Evolutionary conservation across 352 stramenopile genomes (phyloP).

Genomic region (Phytopythium vexans): DNA sequence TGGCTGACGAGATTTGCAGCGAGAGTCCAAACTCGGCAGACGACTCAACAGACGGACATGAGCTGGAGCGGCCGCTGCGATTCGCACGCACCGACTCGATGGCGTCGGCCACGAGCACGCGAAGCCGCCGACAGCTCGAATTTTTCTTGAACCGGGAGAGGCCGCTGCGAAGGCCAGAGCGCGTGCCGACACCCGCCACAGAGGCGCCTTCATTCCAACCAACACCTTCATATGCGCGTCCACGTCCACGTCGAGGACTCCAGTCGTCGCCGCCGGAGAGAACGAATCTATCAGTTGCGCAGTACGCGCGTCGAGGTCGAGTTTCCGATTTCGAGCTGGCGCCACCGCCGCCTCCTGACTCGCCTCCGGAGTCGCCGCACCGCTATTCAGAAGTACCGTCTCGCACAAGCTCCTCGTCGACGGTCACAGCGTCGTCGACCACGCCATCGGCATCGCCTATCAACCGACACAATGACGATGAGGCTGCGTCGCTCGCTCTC

Average conservation of each 20-base stretch:
- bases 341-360: too few relatives aligned
- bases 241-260: too few relatives aligned
- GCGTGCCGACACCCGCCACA: too few relatives aligned
- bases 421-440: slow-evolving; percentile 15
- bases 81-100: slow-evolving; percentile 7
- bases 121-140: slow-evolving; percentile 6
- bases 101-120: slow-evolving; percentile 1
- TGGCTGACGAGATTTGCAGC: slow-evolving; percentile 44
- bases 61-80: slow-evolving; percentile 2
- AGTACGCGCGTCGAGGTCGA: too few relatives aligned
- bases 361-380: too few relatives aligned
- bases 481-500: slow-evolving; percentile 65
- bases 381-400: too few relatives aligned
- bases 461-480: slow-evolving; percentile 24
- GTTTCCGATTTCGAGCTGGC: too few relatives aligned
- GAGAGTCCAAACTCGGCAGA: slow-evolving; percentile 48
- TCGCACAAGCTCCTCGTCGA: slow-evolving; percentile 5
- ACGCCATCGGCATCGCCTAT: slow-evolving; percentile 15
- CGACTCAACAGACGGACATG: slow-evolving; percentile 2
- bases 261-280: too few relatives aligned
- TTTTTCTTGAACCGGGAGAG: background rate
- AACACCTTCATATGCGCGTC: too few relatives aligned
- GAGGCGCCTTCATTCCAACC: too few relatives aligned
- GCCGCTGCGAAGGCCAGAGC: too few relatives aligned
- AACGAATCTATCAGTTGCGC: too few relatives aligned